Conservation (phyloP, 306 rosid genomes). For the Mimosa bimucronata region DNA sequence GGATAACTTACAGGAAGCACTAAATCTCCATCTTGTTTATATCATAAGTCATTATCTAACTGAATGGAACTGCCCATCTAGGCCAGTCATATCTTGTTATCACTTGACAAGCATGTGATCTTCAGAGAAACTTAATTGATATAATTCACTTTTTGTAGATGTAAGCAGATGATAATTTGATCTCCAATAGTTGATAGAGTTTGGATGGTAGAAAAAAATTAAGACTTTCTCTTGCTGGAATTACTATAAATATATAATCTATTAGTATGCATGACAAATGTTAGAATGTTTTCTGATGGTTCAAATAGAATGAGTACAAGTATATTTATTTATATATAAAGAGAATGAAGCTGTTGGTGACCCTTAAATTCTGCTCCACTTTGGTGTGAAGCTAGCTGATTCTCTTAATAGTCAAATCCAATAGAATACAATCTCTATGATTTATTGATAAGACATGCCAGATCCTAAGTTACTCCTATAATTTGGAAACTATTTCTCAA, state of each 20-base stretch:
- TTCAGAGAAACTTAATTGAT: not conserved
- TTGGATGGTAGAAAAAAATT: not conserved
- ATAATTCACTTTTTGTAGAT: not conserved
- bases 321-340: not conserved
- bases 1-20: slow-evolving; percentile 20
- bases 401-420: not conserved
- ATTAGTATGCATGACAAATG: not conserved
- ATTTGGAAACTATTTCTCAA: too few relatives aligned
- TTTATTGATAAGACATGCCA: too few relatives aligned
- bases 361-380: not conserved
- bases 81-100: slow-evolving; percentile 22
- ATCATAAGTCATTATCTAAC: slow-evolving; percentile 4
- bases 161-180: not conserved
- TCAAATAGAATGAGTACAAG: not conserved
- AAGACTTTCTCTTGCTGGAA: not conserved
- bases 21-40: slow-evolving; percentile 17
- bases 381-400: not conserved
- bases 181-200: not conserved
- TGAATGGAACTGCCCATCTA: not conserved
- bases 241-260: not conserved
- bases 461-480: too few relatives aligned
- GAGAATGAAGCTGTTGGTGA: not conserved
- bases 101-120: slow-evolving; percentile 17
- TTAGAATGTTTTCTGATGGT: not conserved
- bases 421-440: too few relatives aligned